phyloP scores from a whole-genome alignment of 805 yeast genomes.

The Candida nitratophila region DNA sequence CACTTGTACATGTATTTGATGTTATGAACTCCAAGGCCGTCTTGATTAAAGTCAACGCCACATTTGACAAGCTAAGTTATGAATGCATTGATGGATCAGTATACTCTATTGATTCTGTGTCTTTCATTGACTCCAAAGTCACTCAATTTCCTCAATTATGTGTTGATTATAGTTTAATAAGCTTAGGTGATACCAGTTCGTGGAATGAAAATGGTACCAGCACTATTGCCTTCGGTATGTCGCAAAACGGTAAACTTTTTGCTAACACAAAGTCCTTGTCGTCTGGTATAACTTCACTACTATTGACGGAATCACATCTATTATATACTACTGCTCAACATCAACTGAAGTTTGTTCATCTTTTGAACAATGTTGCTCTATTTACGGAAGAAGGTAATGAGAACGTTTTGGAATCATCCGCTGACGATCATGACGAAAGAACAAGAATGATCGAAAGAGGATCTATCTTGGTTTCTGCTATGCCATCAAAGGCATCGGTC shows the following conservation, averaged over 20 bases:
- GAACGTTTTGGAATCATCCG: slow-evolving; percentile 6
- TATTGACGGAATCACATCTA: slow-evolving; percentile 63
- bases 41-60: slow-evolving; percentile 46
- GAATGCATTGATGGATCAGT: slow-evolving; percentile 63
- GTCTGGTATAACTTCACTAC: slow-evolving; percentile 75
- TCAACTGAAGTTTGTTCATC: slow-evolving; percentile 72
- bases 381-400: slow-evolving; percentile 11
- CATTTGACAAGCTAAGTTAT: slow-evolving; percentile 43
- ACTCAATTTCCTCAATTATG: slow-evolving; percentile 66
- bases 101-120: slow-evolving; percentile 24
- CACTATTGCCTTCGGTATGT: slow-evolving; percentile 58
- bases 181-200: slow-evolving; percentile 9
- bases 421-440: slow-evolving; percentile 58
- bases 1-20: slow-evolving; percentile 33
- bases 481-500: slow-evolving; percentile 78
- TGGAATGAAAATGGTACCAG: slow-evolving; percentile 5
- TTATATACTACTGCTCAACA: slow-evolving; percentile 86
- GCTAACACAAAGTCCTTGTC: slow-evolving; percentile 54
- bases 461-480: slow-evolving; percentile 69
- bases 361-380: slow-evolving; percentile 25
- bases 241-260: slow-evolving; percentile 68
- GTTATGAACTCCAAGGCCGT: slow-evolving; percentile 43
- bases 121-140: slow-evolving; percentile 23
- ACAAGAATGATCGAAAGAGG: slow-evolving; percentile 88
- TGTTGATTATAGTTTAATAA: slow-evolving; percentile 45